phyloP scores from a whole-genome alignment of 2,329 filamentous ascomycete species.

The Fusarium sp. region DNA sequence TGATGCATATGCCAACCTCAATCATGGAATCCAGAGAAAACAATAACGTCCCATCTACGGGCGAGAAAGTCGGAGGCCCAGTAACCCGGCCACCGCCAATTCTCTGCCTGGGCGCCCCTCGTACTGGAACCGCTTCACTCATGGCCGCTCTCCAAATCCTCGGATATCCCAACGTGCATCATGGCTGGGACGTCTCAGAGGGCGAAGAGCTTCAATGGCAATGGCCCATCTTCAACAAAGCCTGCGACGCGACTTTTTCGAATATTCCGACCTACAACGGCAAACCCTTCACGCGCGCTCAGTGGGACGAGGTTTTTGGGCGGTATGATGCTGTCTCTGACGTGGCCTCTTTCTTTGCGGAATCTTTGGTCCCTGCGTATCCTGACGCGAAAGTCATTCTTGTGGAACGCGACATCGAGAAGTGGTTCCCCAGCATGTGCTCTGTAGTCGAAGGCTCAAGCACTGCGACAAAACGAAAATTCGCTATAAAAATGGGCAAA shows the following conservation, averaged over 20 bases:
- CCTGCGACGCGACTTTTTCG: conserved; percentile 27
- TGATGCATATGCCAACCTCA: neutral
- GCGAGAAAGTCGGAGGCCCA: neutral
- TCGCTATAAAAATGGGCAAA: neutral
- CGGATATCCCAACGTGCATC: conserved; percentile 29
- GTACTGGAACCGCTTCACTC: conserved; percentile 37
- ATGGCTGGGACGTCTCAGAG: conserved; percentile 31
- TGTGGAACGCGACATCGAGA: conserved; percentile 46
- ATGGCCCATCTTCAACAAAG: conserved; percentile 29
- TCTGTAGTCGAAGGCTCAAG: neutral
- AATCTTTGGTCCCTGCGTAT: conserved; percentile 47
- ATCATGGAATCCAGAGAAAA: neutral
- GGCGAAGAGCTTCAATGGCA: conserved; percentile 19
- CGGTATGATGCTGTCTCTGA: conserved; percentile 47
- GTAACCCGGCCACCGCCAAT: conserved; percentile 7
- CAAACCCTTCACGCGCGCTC: conserved; percentile 23
- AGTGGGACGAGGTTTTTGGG: conserved; percentile 47
- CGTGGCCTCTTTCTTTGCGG: conserved; percentile 40
- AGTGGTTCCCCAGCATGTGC: conserved; percentile 46
- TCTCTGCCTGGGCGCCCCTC: conserved; percentile 20
- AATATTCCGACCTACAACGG: conserved; percentile 38
- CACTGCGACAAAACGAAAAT: neutral
- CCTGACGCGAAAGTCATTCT: conserved; percentile 50
- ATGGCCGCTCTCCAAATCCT: conserved; percentile 33
- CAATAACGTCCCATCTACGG: neutral